These are phyloP conservation scores for Nevesoporus exiguus DNA, from an alignment of 768 basidiomycete species.

Conservation along the genomic window DNA sequence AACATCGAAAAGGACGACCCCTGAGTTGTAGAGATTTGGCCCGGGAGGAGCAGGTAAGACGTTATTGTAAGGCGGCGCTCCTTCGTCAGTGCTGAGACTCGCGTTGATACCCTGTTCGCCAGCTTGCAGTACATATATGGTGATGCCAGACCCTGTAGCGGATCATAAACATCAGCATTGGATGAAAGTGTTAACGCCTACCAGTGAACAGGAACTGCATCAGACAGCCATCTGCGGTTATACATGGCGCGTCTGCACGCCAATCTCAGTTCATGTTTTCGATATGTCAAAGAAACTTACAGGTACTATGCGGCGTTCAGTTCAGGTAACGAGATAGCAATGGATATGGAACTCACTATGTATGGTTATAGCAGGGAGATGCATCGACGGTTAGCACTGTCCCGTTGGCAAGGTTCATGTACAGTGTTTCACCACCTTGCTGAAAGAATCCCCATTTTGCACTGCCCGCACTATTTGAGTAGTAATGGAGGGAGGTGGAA, in stretches of 20 bases:
- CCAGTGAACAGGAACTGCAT: constrained; percentile 17
- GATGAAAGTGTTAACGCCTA: background rate
- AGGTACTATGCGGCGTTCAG: constrained; percentile 4
- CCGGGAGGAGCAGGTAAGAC: constrained; percentile 11
- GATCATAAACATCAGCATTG: background rate
- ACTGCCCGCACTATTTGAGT: constrained; percentile 10
- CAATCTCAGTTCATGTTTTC: background rate
- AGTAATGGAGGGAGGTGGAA: constrained; percentile 8
- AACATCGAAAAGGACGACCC: constrained; percentile 14
- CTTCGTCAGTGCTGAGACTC: constrained; percentile 13
- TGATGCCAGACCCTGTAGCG: constrained; percentile 17
- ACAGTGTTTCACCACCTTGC: constrained; percentile 11
- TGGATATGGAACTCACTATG: constrained; percentile 10
- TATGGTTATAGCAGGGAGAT: constrained; percentile 14
- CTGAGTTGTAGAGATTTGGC: constrained; percentile 7
- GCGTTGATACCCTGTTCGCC: constrained; percentile 16
- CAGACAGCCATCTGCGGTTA: constrained; percentile 8
- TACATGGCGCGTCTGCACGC: constrained; percentile 12
- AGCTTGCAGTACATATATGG: constrained; percentile 19
- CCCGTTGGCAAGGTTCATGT: constrained; percentile 6
- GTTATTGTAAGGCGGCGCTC: constrained; percentile 2
- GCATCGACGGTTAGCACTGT: constrained; percentile 12
- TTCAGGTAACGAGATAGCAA: background rate
- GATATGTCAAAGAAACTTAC: background rate
- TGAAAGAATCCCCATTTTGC: constrained; percentile 11